A percentile compares a stretch with the other conserved stretches of the same genome.
These are phyloP conservation scores for Wallemia ichthyophaga DNA, from an alignment of 1,284 basidiomycete species.

Conservation along the genomic window DNA sequence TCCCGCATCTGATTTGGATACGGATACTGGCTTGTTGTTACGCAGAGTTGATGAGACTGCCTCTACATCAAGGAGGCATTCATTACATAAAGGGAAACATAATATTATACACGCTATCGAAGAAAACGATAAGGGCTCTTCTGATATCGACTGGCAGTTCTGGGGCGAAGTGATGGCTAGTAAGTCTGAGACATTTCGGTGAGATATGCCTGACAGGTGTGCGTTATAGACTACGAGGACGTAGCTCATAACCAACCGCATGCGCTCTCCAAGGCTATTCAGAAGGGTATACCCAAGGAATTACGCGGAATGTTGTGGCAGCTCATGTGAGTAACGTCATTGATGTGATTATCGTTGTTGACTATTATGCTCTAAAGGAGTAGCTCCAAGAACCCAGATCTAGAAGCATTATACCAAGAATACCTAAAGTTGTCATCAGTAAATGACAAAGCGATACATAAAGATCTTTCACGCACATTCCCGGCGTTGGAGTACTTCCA, in stretches of 20 bases:
- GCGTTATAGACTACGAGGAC: conserved; percentile 37
- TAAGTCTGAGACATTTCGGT: conserved; percentile 14
- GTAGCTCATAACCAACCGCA: conserved; percentile 49
- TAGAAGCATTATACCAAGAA: conserved; percentile 57
- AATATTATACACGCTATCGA: background rate
- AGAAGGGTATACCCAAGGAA: conserved; percentile 57
- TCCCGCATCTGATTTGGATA: background rate
- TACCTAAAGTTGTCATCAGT: conserved; percentile 52
- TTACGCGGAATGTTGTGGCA: conserved; percentile 94
- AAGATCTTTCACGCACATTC: conserved; percentile 81
- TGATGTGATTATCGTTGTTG: conserved; percentile 3
- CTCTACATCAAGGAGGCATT: background rate
- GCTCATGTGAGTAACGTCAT: conserved; percentile 35
- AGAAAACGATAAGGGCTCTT: background rate
- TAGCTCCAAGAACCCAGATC: conserved; percentile 58
- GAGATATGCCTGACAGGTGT: conserved; percentile 1
- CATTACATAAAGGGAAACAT: background rate
- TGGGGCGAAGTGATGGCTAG: conserved; percentile 85
- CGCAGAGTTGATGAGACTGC: background rate
- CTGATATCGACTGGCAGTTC: conserved; percentile 33
- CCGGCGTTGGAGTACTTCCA: conserved; percentile 93
- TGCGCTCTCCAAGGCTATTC: conserved; percentile 61
- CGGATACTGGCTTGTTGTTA: background rate
- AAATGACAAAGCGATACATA: conserved; percentile 76
- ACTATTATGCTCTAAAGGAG: conserved; percentile 22